phyloP scores from a whole-genome alignment of 2,329 filamentous ascomycete species.

The Pseudopyricularia cyperi region DNA sequence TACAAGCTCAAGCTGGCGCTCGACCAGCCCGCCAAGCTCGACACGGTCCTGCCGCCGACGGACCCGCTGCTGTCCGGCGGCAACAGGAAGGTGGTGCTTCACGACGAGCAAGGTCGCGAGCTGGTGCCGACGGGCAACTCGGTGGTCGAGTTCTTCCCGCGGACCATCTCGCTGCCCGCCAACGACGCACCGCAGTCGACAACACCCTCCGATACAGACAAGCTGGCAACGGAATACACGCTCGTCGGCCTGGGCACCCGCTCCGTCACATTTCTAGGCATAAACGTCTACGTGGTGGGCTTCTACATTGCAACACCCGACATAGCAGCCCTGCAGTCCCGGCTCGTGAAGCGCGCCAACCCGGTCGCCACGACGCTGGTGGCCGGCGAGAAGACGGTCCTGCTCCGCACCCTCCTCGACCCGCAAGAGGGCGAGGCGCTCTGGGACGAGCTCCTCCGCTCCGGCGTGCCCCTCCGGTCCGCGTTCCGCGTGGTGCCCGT shows the following conservation, averaged over 20 bases:
- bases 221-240: slow-evolving; percentile 55
- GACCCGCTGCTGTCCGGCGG: slow-evolving; percentile 34
- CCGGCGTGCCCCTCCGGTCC: slow-evolving; percentile 54
- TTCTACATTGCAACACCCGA: slow-evolving; percentile 81
- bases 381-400: slow-evolving; percentile 61
- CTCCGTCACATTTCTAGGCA: slow-evolving; percentile 76
- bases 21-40: slow-evolving; percentile 19
- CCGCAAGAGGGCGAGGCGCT: slow-evolving; percentile 53
- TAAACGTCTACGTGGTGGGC: slow-evolving; percentile 91
- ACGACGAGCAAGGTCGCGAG: slow-evolving; percentile 57
- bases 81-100: slow-evolving; percentile 45
- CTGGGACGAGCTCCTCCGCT: slow-evolving; percentile 59
- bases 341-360: slow-evolving; percentile 64
- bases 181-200: slow-evolving; percentile 19
- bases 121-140: slow-evolving; percentile 71
- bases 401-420: slow-evolving; percentile 59
- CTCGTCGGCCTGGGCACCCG: slow-evolving; percentile 79
- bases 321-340: slow-evolving; percentile 65
- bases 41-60: slow-evolving; percentile 27
- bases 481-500: slow-evolving; percentile 77
- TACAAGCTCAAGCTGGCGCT: slow-evolving; percentile 34
- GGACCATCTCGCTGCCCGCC: slow-evolving; percentile 49
- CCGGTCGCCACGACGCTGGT: slow-evolving; percentile 72
- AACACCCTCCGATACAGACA: slow-evolving; percentile 16
- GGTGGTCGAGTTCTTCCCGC: slow-evolving; percentile 68